Conservation (phyloP, 2,329 filamentous ascomycete genomes). For the Pseudocercospora musae region DNA sequence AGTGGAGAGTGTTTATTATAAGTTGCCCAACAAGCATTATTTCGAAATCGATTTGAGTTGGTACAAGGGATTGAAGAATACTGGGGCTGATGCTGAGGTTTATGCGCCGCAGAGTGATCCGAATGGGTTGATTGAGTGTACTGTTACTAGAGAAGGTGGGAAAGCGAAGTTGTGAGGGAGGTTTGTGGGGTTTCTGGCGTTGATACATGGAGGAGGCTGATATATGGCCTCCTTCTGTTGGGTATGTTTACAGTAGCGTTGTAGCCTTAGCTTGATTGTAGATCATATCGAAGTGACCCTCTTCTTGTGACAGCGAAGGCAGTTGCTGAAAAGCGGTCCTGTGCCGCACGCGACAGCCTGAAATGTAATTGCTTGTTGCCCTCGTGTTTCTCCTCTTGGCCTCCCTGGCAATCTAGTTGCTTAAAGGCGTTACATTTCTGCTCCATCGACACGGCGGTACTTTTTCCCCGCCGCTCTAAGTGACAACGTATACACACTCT, state of each 20-base stretch:
- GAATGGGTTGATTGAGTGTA: slow-evolving; percentile 94
- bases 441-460: not conserved
- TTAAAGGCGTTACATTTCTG: not conserved
- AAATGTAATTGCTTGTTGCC: not conserved
- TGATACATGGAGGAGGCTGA: not conserved
- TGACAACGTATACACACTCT: not conserved
- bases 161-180: slow-evolving; percentile 24
- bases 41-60: slow-evolving; percentile 96
- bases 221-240: not conserved
- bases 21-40: slow-evolving; percentile 96
- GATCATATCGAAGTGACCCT: not conserved
- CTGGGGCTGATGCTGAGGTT: slow-evolving; percentile 90
- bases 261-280: not conserved
- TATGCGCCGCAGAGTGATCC: slow-evolving; percentile 90
- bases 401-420: not conserved
- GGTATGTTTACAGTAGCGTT: not conserved
- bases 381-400: not conserved
- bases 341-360: not conserved
- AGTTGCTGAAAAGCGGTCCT: not conserved
- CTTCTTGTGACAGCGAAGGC: not conserved
- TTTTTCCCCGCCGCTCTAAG: too few species aligned
- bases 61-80: slow-evolving; percentile 95
- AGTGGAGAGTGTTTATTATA: slow-evolving; percentile 72
- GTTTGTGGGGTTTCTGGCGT: not conserved
- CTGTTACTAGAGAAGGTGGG: slow-evolving; percentile 61